These are phyloP conservation scores for Heliosperma pusillum DNA, from an alignment of 148 eudicot genomes.

Conservation along the genomic window DNA sequence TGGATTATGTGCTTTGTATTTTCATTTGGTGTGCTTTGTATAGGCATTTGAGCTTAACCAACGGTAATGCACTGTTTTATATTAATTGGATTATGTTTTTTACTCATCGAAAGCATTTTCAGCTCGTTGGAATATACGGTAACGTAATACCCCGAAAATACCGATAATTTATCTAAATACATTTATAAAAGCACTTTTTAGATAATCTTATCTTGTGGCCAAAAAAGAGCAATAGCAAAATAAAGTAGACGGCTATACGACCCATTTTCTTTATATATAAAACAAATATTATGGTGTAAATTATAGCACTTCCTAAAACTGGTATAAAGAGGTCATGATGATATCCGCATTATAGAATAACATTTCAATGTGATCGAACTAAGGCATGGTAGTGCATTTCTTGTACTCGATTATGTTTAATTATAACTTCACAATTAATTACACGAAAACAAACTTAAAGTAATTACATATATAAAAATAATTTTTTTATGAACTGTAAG, in stretches of 20 bases:
- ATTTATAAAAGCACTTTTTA: neutral
- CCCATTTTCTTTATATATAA: neutral
- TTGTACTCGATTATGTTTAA: too few species aligned
- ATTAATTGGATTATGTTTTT: too few species aligned
- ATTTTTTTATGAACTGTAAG: neutral
- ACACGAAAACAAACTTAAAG: too few species aligned
- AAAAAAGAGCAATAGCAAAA: neutral
- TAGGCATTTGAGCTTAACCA: too few species aligned
- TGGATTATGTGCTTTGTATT: too few species aligned
- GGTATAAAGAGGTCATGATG: slow-evolving; percentile 4
- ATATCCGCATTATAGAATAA: neutral
- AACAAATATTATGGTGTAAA: neutral
- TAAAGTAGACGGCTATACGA: slow-evolving; percentile 6
- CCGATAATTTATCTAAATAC: too few species aligned
- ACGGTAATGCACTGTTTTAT: too few species aligned
- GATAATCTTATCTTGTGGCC: neutral
- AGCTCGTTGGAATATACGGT: too few species aligned
- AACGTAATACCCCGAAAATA: too few species aligned
- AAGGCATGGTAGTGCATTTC: neutral
- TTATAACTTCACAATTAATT: neutral
- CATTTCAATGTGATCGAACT: neutral
- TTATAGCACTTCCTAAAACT: neutral
- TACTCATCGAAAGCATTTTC: too few species aligned
- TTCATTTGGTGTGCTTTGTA: too few species aligned
- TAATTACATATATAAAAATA: neutral